A percentile compares a stretch with the other conserved stretches of the same genome.
phyloP scores from a whole-genome alignment of 352 stramenopile genomes.

The Globisporangium spiculum region DNA sequence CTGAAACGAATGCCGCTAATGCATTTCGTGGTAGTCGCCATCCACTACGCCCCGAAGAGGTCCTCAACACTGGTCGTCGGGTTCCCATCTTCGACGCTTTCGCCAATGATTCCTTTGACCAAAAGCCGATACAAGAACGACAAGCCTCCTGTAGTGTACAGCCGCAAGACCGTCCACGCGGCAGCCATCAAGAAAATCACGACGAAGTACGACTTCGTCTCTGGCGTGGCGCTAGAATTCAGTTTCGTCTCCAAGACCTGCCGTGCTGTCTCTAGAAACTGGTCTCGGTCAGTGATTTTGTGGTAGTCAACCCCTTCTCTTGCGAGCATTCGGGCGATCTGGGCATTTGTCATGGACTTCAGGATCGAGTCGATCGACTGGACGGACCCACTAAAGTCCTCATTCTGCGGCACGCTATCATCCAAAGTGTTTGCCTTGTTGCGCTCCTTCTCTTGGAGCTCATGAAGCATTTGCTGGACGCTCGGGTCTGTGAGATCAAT shows the following conservation, averaged over 20 bases:
- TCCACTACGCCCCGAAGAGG: constrained; percentile 15
- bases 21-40: no score
- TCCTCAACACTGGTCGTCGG: constrained; percentile 3
- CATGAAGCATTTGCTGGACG: constrained; percentile 77
- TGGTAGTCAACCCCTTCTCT: constrained; percentile 75
- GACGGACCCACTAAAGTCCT: constrained; percentile 18
- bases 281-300: constrained; percentile 66
- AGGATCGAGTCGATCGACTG: constrained; percentile 71
- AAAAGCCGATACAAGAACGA: constrained; percentile 12
- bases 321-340: constrained; percentile 62
- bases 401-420: constrained; percentile 2
- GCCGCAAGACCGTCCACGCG: constrained; percentile 58
- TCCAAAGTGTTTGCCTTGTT: constrained; percentile 26
- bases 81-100: neutral
- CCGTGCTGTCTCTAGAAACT: constrained; percentile 71
- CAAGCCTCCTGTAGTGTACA: constrained; percentile 72
- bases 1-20: neutral
- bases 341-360: constrained; percentile 67
- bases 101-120: neutral
- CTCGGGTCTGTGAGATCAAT: constrained; percentile 74
- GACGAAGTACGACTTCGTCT: constrained; percentile 46
- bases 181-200: constrained; percentile 56
- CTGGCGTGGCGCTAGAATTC: constrained; percentile 17
- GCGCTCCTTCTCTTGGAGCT: constrained; percentile 73
- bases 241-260: constrained; percentile 68